Conservation (phyloP, 306 rosid genomes). For the Begonia peltatifolia region DNA sequence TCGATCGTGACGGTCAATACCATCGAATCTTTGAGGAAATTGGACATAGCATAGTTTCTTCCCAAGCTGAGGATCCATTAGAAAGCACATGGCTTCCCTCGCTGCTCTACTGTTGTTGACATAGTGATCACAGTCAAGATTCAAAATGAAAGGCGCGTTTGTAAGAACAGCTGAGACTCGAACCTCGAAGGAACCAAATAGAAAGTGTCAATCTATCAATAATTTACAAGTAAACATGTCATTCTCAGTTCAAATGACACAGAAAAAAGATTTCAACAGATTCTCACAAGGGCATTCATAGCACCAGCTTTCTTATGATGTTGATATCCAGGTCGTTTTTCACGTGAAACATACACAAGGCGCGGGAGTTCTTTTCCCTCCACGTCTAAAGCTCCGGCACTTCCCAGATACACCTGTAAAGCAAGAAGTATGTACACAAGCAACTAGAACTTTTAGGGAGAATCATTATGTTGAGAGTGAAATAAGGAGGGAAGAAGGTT, state of each 20-base stretch:
- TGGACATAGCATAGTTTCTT: conserved; percentile 76
- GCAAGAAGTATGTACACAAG: background rate
- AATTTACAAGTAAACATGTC: too few relatives aligned
- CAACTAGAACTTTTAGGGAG: too few relatives aligned
- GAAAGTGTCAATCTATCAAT: too few relatives aligned
- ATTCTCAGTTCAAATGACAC: too few relatives aligned
- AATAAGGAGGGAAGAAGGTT: too few relatives aligned
- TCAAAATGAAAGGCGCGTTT: conserved; percentile 89
- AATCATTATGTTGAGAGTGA: too few relatives aligned
- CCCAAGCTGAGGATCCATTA: conserved; percentile 81
- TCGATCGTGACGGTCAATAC: conserved; percentile 63
- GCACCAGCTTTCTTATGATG: conserved; percentile 93
- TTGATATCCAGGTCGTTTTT: conserved; percentile 70
- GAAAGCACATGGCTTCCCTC: conserved; percentile 93
- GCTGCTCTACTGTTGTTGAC: conserved; percentile 83
- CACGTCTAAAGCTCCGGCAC: conserved; percentile 66
- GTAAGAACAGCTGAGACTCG: conserved; percentile 94
- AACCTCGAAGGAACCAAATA: conserved; percentile 23
- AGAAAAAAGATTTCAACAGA: background rate
- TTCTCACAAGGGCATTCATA: conserved; percentile 78
- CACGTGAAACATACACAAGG: conserved; percentile 81
- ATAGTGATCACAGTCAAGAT: conserved; percentile 97
- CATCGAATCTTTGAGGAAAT: conserved; percentile 84
- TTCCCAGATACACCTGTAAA: conserved; percentile 69
- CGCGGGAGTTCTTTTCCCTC: conserved; percentile 73